These are phyloP conservation scores for Tephrocybe sp. DNA, from an alignment of 768 basidiomycete genomes.

Conservation along the genomic window DNA sequence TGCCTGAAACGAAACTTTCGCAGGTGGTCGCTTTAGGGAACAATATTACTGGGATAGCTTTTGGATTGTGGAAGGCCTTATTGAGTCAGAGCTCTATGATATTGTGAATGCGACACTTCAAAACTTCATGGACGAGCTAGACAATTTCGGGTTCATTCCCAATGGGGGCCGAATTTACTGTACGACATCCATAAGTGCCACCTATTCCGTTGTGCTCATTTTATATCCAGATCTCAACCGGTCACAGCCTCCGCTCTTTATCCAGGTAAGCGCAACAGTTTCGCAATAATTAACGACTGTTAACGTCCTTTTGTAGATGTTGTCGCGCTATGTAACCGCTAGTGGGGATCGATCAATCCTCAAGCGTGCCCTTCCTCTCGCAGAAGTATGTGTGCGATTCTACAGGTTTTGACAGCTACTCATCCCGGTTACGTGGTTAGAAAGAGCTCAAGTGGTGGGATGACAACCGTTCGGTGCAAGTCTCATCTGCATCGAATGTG, in stretches of 20 bases:
- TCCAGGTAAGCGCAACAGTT: constrained; percentile 48
- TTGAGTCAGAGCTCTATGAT: constrained; percentile 73
- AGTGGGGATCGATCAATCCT: constrained; percentile 79
- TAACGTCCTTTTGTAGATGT: constrained; percentile 56
- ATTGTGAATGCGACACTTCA: constrained; percentile 77
- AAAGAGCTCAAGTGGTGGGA: constrained; percentile 85
- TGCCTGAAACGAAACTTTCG: not conserved
- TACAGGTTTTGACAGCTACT: not conserved
- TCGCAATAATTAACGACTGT: not conserved
- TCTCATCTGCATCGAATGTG: constrained; percentile 67
- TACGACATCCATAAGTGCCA: constrained; percentile 28
- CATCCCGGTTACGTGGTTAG: constrained; percentile 32
- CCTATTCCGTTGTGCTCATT: too few species aligned
- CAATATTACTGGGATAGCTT: constrained; percentile 76
- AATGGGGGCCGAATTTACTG: constrained; percentile 94
- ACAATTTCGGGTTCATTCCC: constrained; percentile 85
- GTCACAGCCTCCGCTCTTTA: constrained; percentile 90
- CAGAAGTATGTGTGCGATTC: constrained; percentile 54
- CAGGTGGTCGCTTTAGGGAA: constrained; percentile 75
- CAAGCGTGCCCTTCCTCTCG: constrained; percentile 76
- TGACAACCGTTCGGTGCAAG: constrained; percentile 64
- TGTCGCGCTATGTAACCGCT: constrained; percentile 75
- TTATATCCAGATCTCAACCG: constrained; percentile 78
- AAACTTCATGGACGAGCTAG: constrained; percentile 95
- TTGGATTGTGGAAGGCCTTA: constrained; percentile 88